A percentile compares a stretch with the other conserved stretches of the same genome.
These are phyloP conservation scores for Exophiala sp. DNA, from an alignment of 2,329 filamentous ascomycete genomes.

Conservation along the genomic window DNA sequence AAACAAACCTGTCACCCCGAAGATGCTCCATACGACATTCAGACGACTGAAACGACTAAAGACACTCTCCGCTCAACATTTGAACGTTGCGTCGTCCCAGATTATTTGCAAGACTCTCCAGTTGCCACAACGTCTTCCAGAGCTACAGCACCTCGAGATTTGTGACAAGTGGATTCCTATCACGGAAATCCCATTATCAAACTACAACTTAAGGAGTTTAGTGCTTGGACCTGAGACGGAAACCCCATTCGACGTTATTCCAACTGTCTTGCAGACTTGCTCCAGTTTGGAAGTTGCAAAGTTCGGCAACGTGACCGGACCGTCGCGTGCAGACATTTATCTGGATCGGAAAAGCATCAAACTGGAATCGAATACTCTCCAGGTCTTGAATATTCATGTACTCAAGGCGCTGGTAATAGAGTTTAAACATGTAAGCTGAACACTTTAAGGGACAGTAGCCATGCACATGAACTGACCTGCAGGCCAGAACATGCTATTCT, in stretches of 20 bases:
- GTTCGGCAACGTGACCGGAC: slow-evolving; percentile 1
- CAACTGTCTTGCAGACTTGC: slow-evolving; percentile 5
- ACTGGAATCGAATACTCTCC: neutral
- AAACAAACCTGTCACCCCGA: slow-evolving; percentile 37
- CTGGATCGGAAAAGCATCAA: neutral
- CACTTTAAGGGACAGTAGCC: neutral
- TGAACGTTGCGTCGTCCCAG: neutral
- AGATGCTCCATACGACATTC: slow-evolving; percentile 31
- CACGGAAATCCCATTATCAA: neutral
- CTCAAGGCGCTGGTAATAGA: neutral
- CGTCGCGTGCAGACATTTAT: neutral
- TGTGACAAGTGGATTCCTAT: neutral
- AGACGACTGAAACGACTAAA: slow-evolving; percentile 35
- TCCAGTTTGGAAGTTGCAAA: slow-evolving; percentile 4
- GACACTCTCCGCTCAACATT: slow-evolving; percentile 29
- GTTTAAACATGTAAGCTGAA: neutral
- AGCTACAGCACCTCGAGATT: slow-evolving; percentile 9
- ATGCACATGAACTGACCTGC: neutral
- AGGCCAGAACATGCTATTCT: slow-evolving; percentile 1
- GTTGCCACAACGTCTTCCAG: neutral
- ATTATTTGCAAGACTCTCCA: neutral
- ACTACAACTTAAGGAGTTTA: slow-evolving; percentile 11
- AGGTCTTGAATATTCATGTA: neutral
- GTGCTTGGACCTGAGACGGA: neutral
- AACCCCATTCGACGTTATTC: neutral